Base-by-base conservation (phyloP, 768 basidiomycete species). In the Boletus reticulatus region DNA sequence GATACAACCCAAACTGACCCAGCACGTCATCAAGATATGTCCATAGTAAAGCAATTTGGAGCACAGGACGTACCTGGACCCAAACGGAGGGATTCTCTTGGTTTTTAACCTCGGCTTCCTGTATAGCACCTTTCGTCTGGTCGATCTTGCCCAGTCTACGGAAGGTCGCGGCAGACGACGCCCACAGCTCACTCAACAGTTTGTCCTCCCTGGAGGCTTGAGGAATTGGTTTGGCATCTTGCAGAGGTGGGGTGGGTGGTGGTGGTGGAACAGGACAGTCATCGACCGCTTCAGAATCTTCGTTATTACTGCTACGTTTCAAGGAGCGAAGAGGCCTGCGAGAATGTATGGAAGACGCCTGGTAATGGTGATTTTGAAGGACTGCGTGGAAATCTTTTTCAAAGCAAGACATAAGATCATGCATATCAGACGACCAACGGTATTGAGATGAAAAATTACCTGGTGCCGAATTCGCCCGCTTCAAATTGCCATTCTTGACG, bases 111-210 rank as follows among this genome's bases (percentile, higher is more conserved):
- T 99, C 96, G 0, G 96, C 97, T 72, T 99, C 96, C 67, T 94
- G 92, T 43, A 98, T 94, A 3, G 96, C 88, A 12, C 85, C 95
- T 48, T 85, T 84, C 1, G 91, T 87, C 63, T 98, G 92, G 55
- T 97, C 95, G 51, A 92, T 81, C 74, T 94, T 94, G 12, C 92
- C 92, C 52, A 89, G 75, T 56, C 97, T 76, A 44, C 97, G 79
- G 75, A 98, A 98, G 0, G 92, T 97, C 16, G 97, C 94, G 1
- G 96, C 92, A 8, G 88, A 90, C 81, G 93, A 92, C 6, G 97
- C 73, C 97, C 97, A 99, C 8, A 98, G 73, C 62, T 93, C 85
- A 55, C 88, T 90, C 55, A 97, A 74, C 29, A 97, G 72, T 24
- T 84, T 76, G 39, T 83, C 82, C 52, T 84, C 83, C 59, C 85